Base-by-base conservation (phyloP, 2,329 filamentous ascomycete species). In the Aspergillus hortae region DNA sequence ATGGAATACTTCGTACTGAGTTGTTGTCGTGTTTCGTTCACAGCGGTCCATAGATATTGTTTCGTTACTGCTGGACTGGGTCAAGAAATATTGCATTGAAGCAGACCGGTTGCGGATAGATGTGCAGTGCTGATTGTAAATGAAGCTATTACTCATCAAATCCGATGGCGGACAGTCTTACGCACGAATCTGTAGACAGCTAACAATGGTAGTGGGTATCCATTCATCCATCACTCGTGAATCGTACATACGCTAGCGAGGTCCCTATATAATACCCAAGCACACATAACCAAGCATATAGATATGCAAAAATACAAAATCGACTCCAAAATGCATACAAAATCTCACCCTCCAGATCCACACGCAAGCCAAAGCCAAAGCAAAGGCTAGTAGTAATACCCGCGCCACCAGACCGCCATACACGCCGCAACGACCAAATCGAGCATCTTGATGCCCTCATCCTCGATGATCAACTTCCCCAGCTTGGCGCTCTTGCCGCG, bases 371-470 rank as follows among this genome's bases (percentile, higher is more conserved):
- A 21, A 44, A 47, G 36, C 21, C 3, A 40, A 12, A 12, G 21
- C 43, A 40, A 21, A 14, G 12, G 12, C 52, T 43, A 49, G n/a
- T 44, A 52, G 46, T 44, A 57, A 50, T 48, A 48, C 4, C 89
- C 85, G 61, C 86, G 85, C 92, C 92, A 97, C 90, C 92, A 99
- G 14, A 97, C 76, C 1, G 89, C 90, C 73, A 99, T 83, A 66
- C 96, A 96, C 10, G 91, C 88, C 4, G 92, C 90, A 17, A 99
- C 90, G 0, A 95, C 78, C 53, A 99, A 71, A 76, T 99, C 94
- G 63, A 97, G 72, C 92, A 99, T 97, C 76, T 95, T 95, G 58
- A 95, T 74, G 0, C 94, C 94, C 63, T 95, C 92, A 51, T 92
- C 85, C 61, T 91, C 84, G 35, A 99, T 81, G 47, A 97, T 90